These are phyloP conservation scores for Neofusicoccum umdonicola DNA, from an alignment of 2,329 filamentous ascomycete genomes.

Conservation along the genomic window DNA sequence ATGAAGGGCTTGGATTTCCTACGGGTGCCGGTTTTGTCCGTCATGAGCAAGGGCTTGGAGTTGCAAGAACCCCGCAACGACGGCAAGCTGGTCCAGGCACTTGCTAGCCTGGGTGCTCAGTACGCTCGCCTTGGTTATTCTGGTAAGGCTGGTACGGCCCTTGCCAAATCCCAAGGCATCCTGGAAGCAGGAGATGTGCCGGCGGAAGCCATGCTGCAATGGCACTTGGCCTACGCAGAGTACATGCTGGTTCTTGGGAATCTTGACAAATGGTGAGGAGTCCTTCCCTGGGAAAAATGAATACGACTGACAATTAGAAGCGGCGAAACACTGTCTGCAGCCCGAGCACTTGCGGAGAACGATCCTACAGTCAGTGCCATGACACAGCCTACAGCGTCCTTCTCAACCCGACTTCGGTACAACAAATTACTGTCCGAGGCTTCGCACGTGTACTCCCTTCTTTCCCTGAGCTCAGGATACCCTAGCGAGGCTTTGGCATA, in stretches of 20 bases:
- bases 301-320: constrained; percentile 25
- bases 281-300: background rate
- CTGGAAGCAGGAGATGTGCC: constrained; percentile 38
- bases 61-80: constrained; percentile 37
- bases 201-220: constrained; percentile 50
- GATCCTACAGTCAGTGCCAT: constrained; percentile 31
- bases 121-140: constrained; percentile 61
- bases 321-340: constrained; percentile 28
- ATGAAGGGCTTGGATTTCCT: constrained; percentile 55
- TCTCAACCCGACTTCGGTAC: constrained; percentile 35
- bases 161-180: constrained; percentile 59
- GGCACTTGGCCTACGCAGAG: constrained; percentile 71
- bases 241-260: constrained; percentile 68
- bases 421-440: constrained; percentile 60
- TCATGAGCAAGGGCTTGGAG: constrained; percentile 50
- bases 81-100: constrained; percentile 42
- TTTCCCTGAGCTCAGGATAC: constrained; percentile 58
- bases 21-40: constrained; percentile 48
- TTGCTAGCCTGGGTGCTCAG: constrained; percentile 52
- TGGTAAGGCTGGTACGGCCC: constrained; percentile 54
- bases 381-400: constrained; percentile 30
- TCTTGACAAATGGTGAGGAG: constrained; percentile 55
- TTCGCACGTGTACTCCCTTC: constrained; percentile 62
- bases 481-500: constrained; percentile 47
- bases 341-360: constrained; percentile 28